These are phyloP conservation scores for Solanum chacoense DNA, from an alignment of 305 asterid genomes.

Conservation along the genomic window DNA sequence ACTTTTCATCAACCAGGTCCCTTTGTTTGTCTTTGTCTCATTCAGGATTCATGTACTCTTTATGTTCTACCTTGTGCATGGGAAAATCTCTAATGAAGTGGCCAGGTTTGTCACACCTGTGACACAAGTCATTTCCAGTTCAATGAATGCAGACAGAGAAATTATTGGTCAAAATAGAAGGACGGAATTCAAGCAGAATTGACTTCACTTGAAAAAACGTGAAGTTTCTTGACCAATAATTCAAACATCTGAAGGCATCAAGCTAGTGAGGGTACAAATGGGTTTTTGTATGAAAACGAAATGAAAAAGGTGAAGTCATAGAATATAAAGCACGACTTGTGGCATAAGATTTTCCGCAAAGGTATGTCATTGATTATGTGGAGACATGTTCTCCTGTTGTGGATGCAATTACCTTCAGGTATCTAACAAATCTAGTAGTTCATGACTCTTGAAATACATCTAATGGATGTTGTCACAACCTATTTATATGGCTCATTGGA, in stretches of 20 bases:
- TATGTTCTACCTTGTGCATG: background rate
- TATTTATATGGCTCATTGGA: background rate
- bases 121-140: background rate
- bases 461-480: background rate
- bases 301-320: background rate
- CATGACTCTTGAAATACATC: background rate
- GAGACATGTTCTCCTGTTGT: background rate
- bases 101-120: background rate
- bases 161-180: background rate
- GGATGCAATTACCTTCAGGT: background rate
- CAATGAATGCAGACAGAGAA: background rate
- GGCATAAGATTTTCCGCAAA: background rate
- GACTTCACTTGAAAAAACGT: background rate
- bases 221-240: background rate
- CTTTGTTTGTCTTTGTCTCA: background rate
- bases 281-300: too few species aligned
- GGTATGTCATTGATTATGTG: background rate
- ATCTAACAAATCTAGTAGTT: background rate
- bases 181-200: background rate
- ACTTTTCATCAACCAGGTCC: background rate
- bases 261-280: background rate
- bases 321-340: background rate
- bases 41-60: too few species aligned
- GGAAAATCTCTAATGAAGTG: background rate
- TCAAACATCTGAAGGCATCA: background rate